Percentiles rank a stretch among this genome's conserved stretches.
Evolutionary conservation across 2,329 filamentous ascomycete genomes (phyloP).

Genomic region (Aureobasidium sp.): DNA sequence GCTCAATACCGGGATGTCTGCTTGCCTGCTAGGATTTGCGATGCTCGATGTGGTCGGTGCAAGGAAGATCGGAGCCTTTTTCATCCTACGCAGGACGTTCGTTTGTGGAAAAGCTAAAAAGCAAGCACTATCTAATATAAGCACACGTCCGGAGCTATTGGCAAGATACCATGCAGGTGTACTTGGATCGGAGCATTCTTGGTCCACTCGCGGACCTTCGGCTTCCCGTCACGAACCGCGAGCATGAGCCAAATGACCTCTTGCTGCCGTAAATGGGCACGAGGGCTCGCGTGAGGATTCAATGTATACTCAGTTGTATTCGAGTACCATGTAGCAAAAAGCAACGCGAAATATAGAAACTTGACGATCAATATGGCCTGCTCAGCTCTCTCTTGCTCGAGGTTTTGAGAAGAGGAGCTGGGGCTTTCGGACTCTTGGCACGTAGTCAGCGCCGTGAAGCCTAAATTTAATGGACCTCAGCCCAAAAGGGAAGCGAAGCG

Average conservation of each 20-base stretch:
- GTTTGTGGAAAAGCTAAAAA: neutral
- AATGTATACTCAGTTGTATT: neutral
- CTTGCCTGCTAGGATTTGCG: neutral
- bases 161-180: conserved; percentile 6
- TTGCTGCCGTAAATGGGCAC: neutral
- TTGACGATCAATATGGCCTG: neutral
- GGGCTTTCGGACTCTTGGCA: conserved; percentile 2
- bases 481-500: neutral
- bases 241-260: neutral
- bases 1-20: neutral
- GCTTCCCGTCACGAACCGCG: neutral
- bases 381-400: neutral
- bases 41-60: neutral
- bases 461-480: neutral
- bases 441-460: neutral
- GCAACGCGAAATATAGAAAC: neutral
- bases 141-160: conserved; percentile 13
- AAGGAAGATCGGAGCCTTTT: neutral
- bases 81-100: neutral
- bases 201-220: neutral
- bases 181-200: neutral
- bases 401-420: neutral
- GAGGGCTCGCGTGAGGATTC: neutral
- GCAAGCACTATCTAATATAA: conserved; percentile 7
- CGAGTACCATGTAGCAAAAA: neutral